These are phyloP conservation scores for Talaromyces sp. DNA, from an alignment of 2,329 filamentous ascomycete genomes.

Conservation along the genomic window DNA sequence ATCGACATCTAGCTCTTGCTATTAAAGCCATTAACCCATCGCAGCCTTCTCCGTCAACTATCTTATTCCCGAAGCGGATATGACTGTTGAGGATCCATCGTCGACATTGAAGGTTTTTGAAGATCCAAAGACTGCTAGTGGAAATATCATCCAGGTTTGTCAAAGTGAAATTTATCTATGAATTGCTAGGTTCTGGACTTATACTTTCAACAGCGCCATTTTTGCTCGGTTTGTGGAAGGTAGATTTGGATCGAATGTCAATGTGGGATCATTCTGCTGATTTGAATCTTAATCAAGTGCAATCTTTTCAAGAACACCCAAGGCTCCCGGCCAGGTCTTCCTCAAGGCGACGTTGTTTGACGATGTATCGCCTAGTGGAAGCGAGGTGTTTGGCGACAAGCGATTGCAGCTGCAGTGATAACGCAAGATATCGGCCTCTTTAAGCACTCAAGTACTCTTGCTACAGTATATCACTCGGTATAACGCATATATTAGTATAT, in stretches of 20 bases:
- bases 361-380: slow-evolving; percentile 6
- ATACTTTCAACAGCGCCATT: slow-evolving; percentile 23
- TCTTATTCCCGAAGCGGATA: slow-evolving; percentile 16
- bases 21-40: background rate
- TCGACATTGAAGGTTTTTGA: slow-evolving; percentile 16
- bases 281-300: slow-evolving; percentile 8
- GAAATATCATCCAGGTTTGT: slow-evolving; percentile 18
- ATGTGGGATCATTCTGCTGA: background rate
- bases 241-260: background rate
- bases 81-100: slow-evolving; percentile 20
- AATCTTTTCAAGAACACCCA: slow-evolving; percentile 16
- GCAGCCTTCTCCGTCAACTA: slow-evolving; percentile 31
- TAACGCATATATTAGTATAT: no score
- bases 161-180: background rate
- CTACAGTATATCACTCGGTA: no score
- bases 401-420: background rate
- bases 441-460: background rate
- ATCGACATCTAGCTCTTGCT: background rate
- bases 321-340: slow-evolving; percentile 20
- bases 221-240: slow-evolving; percentile 30
- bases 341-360: slow-evolving; percentile 27
- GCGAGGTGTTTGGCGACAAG: slow-evolving; percentile 16
- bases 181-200: background rate
- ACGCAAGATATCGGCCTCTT: background rate
- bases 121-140: slow-evolving; percentile 19